phyloP scores from a whole-genome alignment of 805 yeast species.

The Ogataea glucozyma region DNA sequence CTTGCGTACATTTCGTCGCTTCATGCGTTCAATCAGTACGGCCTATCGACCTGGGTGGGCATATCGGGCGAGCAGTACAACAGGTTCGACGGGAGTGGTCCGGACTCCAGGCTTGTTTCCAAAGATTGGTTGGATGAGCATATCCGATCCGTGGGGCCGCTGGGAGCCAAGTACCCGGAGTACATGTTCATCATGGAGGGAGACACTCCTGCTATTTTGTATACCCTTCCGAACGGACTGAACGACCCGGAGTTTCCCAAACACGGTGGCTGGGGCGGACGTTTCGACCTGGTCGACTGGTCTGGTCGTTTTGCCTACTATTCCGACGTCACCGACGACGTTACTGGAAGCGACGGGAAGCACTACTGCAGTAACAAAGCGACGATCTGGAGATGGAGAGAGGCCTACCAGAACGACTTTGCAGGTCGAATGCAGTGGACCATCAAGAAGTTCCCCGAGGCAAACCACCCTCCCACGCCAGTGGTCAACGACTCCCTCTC shows the following conservation, averaged over 20 bases:
- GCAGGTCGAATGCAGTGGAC: slow-evolving; percentile 38
- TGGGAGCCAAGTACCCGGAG: slow-evolving; percentile 32
- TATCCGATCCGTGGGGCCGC: slow-evolving; percentile 28
- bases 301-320: slow-evolving; percentile 25
- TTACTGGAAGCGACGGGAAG: slow-evolving; percentile 23
- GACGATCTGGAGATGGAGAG: slow-evolving; percentile 39
- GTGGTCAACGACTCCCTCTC: slow-evolving; percentile 26
- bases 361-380: slow-evolving; percentile 28
- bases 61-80: slow-evolving; percentile 30
- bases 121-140: slow-evolving; percentile 30
- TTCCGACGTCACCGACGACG: slow-evolving; percentile 30
- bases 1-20: slow-evolving; percentile 30
- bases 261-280: slow-evolving; percentile 40
- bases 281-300: slow-evolving; percentile 28
- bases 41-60: slow-evolving; percentile 34
- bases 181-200: slow-evolving; percentile 34
- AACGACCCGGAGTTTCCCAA: slow-evolving; percentile 32
- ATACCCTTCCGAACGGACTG: slow-evolving; percentile 34
- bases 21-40: slow-evolving; percentile 34
- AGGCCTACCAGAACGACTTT: slow-evolving; percentile 33
- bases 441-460: slow-evolving; percentile 27
- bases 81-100: slow-evolving; percentile 30
- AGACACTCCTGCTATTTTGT: slow-evolving; percentile 34
- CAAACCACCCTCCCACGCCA: slow-evolving; percentile 31
- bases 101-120: slow-evolving; percentile 26